phyloP scores from a whole-genome alignment of 352 stramenopile species.

The Globisporangium cylindrosporum region DNA sequence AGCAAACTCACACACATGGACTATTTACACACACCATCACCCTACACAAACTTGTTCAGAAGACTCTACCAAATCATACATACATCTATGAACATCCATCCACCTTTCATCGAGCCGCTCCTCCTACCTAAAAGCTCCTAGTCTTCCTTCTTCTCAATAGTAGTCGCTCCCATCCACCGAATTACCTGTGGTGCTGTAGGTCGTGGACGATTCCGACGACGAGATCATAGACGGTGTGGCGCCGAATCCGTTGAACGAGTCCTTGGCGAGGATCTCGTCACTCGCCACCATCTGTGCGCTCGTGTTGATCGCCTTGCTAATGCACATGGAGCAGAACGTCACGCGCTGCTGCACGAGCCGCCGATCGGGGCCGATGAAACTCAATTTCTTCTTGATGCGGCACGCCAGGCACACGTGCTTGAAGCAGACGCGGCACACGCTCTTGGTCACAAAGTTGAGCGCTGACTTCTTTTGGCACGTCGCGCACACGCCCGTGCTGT shows the following conservation, averaged over 20 bases:
- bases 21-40: no score
- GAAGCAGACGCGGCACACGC: constrained; percentile 32
- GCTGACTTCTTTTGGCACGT: constrained; percentile 30
- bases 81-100: not conserved
- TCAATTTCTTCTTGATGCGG: constrained; percentile 36
- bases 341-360: constrained; percentile 35
- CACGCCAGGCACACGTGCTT: constrained; percentile 32
- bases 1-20: no score
- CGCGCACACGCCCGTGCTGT: constrained; percentile 12
- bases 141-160: not conserved
- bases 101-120: not conserved
- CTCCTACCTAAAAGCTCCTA: not conserved
- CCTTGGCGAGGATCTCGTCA: constrained; percentile 21
- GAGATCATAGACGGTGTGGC: constrained; percentile 7
- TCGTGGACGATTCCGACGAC: constrained; percentile 1
- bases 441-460: constrained; percentile 22
- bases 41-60: not conserved
- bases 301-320: constrained; percentile 36
- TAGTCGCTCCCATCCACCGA: constrained; percentile 13
- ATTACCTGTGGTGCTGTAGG: constrained; percentile 6
- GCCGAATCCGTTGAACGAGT: constrained; percentile 18
- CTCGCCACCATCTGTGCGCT: constrained; percentile 24
- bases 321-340: constrained; percentile 36
- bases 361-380: constrained; percentile 31
- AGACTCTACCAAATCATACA: not conserved